These are phyloP conservation scores for Mortierella sp. DNA, from an alignment of 371 early-diverging fungal genomes.

Conservation along the genomic window DNA sequence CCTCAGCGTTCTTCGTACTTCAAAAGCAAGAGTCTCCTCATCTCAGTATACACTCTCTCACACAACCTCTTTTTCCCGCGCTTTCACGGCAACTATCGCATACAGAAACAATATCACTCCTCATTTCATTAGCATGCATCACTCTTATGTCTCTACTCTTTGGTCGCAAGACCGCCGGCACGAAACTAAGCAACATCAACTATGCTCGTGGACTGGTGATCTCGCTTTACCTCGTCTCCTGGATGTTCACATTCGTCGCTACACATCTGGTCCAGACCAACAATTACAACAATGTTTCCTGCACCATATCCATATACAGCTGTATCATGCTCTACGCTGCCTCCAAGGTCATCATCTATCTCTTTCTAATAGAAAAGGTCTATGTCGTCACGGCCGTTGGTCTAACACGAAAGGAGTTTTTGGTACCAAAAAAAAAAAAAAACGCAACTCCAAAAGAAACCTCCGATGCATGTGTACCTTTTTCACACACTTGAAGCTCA, in stretches of 20 bases:
- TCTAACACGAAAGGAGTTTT: background rate
- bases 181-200: conserved; percentile 43
- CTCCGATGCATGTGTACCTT: no score
- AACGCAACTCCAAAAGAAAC: no score
- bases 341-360: conserved; percentile 56
- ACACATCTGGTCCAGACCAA: conserved; percentile 63
- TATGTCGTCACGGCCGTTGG: conserved; percentile 22
- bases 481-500: no score
- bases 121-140: conserved; percentile 55
- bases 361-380: conserved; percentile 65
- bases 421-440: conserved; percentile 3
- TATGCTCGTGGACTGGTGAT: conserved; percentile 60
- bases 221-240: conserved; percentile 54
- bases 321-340: conserved; percentile 51
- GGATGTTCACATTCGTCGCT: conserved; percentile 61
- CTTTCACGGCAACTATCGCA: background rate
- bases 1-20: background rate
- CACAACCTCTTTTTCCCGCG: background rate
- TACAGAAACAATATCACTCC: conserved; percentile 10
- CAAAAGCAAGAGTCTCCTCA: background rate
- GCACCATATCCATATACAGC: conserved; percentile 55
- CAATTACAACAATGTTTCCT: conserved; percentile 61
- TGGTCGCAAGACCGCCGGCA: conserved; percentile 61
- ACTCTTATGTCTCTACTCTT: conserved; percentile 60
- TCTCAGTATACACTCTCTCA: background rate